A percentile compares a stretch with the other conserved stretches of the same genome.
phyloP scores from a whole-genome alignment of 2,329 filamentous ascomycete genomes.

The Cytospora mali region DNA sequence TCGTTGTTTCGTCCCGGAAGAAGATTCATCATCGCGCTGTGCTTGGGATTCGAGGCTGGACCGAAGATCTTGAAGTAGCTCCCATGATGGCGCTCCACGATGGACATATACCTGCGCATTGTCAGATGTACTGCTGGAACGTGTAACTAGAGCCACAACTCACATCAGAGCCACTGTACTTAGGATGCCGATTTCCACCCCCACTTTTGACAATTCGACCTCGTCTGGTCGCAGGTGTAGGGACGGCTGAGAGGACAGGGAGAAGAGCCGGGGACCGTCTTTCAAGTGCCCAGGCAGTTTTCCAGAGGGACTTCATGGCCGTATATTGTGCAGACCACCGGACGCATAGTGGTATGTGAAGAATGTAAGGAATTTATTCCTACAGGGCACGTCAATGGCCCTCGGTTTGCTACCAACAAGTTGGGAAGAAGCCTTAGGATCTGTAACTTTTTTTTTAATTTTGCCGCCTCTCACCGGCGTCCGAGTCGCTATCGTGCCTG shows the following conservation, averaged over 20 bases:
- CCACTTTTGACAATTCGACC: slow-evolving; percentile 32
- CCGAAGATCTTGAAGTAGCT: slow-evolving; percentile 28
- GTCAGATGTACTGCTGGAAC: neutral
- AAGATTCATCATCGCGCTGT: slow-evolving; percentile 2
- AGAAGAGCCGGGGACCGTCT: slow-evolving; percentile 19
- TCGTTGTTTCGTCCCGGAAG: neutral
- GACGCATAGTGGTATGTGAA: slow-evolving; percentile 21
- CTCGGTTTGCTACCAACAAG: neutral
- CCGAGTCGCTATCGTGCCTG: neutral
- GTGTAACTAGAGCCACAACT: neutral
- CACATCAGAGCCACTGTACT: neutral
- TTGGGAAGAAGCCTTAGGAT: neutral
- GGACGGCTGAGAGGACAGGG: slow-evolving; percentile 8
- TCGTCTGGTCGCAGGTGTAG: slow-evolving; percentile 18
- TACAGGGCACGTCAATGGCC: neutral
- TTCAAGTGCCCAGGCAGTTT: slow-evolving; percentile 26
- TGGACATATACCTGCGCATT: neutral
- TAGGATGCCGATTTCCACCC: slow-evolving; percentile 32
- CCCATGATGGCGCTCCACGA: slow-evolving; percentile 19
- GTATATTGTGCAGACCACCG: slow-evolving; percentile 1
- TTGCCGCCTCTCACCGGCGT: slow-evolving; percentile 19
- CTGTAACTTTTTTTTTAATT: slow-evolving; percentile 23
- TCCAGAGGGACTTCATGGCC: slow-evolving; percentile 28
- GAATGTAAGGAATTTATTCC: neutral
- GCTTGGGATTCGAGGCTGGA: slow-evolving; percentile 20